Evolutionary conservation across 2,329 filamentous ascomycete genomes (phyloP).

Genomic region (Cylindrodendrum hubeiense): DNA sequence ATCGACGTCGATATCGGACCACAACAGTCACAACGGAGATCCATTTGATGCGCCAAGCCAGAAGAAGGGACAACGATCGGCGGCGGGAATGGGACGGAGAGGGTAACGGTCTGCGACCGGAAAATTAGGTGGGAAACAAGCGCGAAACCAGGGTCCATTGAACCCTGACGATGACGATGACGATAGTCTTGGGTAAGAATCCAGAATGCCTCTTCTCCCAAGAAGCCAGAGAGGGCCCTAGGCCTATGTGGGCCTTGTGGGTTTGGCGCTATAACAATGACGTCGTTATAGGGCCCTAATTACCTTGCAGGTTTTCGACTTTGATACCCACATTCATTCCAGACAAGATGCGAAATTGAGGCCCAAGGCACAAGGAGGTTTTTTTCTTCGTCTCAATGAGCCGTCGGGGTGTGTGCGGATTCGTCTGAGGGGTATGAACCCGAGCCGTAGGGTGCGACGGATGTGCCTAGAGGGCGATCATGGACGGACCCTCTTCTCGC

Average conservation of each 20-base stretch:
- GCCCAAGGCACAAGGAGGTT: neutral
- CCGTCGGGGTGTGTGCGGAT: neutral
- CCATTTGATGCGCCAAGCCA: neutral
- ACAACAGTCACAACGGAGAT: constrained; percentile 1
- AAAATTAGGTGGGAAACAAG: neutral
- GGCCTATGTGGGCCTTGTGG: constrained; percentile 25
- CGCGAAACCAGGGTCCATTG: constrained; percentile 2
- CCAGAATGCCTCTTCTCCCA: constrained; percentile 11
- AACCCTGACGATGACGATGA: neutral
- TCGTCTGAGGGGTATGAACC: neutral
- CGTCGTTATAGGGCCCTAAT: constrained; percentile 30
- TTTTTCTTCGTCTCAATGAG: neutral
- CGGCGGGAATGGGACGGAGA: neutral
- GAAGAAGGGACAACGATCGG: neutral
- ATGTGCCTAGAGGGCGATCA: neutral
- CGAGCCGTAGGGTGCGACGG: neutral
- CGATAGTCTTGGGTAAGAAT: neutral
- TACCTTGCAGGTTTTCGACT: neutral
- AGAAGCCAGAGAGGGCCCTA: constrained; percentile 20
- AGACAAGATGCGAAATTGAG: neutral
- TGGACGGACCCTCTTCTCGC: neutral
- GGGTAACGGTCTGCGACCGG: neutral
- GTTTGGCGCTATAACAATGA: constrained; percentile 38
- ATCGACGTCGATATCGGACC: neutral
- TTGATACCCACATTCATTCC: constrained; percentile 12